Evolutionary conservation across 75 land plant genomes (phyloP).

Genomic region (Cryptomeria japonica): DNA sequence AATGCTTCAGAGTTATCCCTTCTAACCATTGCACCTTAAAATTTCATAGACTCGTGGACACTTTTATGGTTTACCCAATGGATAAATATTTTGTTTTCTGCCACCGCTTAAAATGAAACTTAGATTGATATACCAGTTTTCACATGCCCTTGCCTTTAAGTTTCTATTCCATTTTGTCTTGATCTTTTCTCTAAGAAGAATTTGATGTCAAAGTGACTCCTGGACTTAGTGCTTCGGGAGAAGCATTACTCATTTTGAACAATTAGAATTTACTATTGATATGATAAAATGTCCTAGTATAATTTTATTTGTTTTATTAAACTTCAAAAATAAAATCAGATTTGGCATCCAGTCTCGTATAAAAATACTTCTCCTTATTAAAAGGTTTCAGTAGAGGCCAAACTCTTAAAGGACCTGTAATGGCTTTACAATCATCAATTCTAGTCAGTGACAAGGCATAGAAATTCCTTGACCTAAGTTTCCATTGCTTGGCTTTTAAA

Average conservation of each 20-base stretch:
- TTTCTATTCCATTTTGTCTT: not conserved
- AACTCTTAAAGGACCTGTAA: not conserved
- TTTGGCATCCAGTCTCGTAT: not conserved
- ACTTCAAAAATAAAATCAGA: not conserved
- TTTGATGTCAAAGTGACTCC: not conserved
- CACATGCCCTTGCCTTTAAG: not conserved
- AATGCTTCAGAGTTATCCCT: not conserved
- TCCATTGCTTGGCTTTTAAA: not conserved
- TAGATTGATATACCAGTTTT: not conserved
- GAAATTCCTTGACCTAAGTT: not conserved
- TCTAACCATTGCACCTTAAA: not conserved
- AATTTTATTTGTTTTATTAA: not conserved
- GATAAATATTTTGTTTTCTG: not conserved
- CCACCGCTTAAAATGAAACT: not conserved
- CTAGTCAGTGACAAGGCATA: not conserved
- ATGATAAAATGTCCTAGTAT: not conserved
- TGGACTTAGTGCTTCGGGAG: not conserved
- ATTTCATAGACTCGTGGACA: not conserved
- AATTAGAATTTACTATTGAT: not conserved
- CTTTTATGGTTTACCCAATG: not conserved
- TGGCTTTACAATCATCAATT: not conserved
- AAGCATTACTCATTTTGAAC: not conserved
- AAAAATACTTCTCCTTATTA: not conserved
- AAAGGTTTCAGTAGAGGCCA: not conserved
- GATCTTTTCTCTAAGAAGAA: not conserved